A percentile compares a stretch with the other conserved stretches of the same genome.
phyloP scores from a whole-genome alignment of 768 basidiomycete species.

The Favolaschia claudopus region DNA sequence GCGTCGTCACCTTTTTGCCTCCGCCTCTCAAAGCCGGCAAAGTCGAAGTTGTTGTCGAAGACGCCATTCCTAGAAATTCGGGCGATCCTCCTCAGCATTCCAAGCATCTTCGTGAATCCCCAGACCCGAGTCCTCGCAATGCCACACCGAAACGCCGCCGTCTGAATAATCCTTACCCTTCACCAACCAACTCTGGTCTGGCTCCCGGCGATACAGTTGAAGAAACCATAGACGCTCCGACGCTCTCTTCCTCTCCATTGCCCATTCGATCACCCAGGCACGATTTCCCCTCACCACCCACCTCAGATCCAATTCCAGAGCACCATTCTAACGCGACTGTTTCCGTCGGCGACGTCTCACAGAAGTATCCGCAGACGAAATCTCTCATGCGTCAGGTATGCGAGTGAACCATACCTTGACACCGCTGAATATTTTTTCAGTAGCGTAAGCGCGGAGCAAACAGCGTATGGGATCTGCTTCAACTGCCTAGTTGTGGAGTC shows the following conservation, averaged over 20 bases:
- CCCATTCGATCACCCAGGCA: not conserved
- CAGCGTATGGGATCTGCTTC: constrained; percentile 17
- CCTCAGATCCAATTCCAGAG: constrained; percentile 15
- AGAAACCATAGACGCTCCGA: not conserved
- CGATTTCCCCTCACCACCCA: constrained; percentile 19
- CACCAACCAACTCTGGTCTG: constrained; percentile 18
- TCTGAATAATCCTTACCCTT: constrained; percentile 18
- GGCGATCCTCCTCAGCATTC: not conserved
- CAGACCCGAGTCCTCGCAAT: not conserved
- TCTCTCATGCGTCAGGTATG: constrained; percentile 16
- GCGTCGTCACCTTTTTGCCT: constrained; percentile 25
- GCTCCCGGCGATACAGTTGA: not conserved
- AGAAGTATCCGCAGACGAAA: constrained; percentile 17
- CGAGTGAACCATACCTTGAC: not conserved
- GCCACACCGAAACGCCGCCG: constrained; percentile 24
- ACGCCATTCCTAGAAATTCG: not conserved
- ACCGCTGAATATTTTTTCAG: constrained; percentile 13
- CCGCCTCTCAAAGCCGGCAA: constrained; percentile 20
- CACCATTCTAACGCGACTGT: not conserved
- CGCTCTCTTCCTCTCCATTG: not conserved
- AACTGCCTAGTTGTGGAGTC: constrained; percentile 23
- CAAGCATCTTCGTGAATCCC: not conserved
- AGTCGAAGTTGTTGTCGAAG: constrained; percentile 11
- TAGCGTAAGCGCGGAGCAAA: constrained; percentile 18
- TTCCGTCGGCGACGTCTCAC: not conserved